These are phyloP conservation scores for Cenchrus purpureus DNA, from an alignment of 176 grass and related monocot genomes.

Conservation along the genomic window DNA sequence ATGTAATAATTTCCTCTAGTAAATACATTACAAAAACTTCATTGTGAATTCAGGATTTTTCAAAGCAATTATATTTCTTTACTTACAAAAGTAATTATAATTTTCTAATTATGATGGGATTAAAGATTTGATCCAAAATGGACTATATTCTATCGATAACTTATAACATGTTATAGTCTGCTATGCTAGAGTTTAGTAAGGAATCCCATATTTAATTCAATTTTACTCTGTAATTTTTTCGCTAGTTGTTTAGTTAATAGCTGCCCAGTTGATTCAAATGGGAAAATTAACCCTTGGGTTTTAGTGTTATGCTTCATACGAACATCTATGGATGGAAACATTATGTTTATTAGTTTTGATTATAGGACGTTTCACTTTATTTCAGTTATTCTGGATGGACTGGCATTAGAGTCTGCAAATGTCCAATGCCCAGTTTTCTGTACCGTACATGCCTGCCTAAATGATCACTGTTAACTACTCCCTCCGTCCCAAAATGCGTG, in stretches of 20 bases:
- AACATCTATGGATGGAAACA: not conserved
- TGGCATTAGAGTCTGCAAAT: conserved; percentile 18
- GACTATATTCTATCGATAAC: not conserved
- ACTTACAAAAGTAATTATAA: no score
- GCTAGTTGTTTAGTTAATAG: not conserved
- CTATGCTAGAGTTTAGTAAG: conserved; percentile 5
- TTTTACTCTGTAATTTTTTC: not conserved
- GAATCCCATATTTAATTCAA: not conserved
- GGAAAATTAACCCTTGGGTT: not conserved
- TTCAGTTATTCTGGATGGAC: conserved; percentile 15
- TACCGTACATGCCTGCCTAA: not conserved
- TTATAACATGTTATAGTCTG: not conserved
- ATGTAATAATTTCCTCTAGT: conserved; percentile 24
- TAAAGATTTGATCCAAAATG: not conserved
- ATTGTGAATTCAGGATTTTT: conserved; percentile 19
- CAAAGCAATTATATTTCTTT: not conserved
- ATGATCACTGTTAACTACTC: not conserved
- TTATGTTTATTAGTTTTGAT: not conserved
- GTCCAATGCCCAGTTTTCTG: not conserved
- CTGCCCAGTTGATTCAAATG: not conserved
- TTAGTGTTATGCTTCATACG: not conserved
- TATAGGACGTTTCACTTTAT: conserved; percentile 7
- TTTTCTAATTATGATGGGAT: not conserved
- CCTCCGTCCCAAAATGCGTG: no score
- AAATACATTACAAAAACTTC: conserved; percentile 20